A percentile compares a stretch with the other conserved stretches of the same genome.
These are phyloP conservation scores for Boletus smithii DNA, from an alignment of 1,284 basidiomycete species.

Conservation along the genomic window DNA sequence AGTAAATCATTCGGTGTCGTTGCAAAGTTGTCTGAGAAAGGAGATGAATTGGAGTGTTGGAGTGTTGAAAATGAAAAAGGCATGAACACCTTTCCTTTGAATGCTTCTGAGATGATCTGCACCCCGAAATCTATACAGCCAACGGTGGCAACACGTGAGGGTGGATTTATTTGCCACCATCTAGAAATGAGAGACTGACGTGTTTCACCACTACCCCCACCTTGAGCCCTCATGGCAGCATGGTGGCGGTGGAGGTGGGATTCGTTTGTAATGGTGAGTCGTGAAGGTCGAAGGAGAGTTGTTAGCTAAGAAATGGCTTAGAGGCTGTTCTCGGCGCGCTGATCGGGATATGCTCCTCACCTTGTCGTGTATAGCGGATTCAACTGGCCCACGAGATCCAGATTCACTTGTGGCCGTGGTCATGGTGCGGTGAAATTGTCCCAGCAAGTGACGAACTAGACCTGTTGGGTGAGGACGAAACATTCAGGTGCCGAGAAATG, in stretches of 20 bases:
- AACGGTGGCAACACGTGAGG: conserved; percentile 29
- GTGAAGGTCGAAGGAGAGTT: conserved; percentile 51
- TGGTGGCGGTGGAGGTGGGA: conserved; percentile 78
- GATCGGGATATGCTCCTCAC: conserved; percentile 35
- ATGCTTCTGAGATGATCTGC: conserved; percentile 64
- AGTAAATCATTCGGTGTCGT: conserved; percentile 74
- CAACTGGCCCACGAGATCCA: conserved; percentile 40
- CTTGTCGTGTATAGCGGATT: conserved; percentile 52
- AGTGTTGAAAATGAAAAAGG: conserved; percentile 3
- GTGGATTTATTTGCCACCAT: conserved; percentile 13
- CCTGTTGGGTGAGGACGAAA: conserved; percentile 22
- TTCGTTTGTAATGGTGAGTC: conserved; percentile 66
- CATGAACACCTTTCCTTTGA: conserved; percentile 63
- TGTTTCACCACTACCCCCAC: conserved; percentile 61
- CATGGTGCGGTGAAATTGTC: conserved; percentile 29
- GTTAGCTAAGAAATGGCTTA: conserved; percentile 46
- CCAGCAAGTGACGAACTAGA: conserved; percentile 19
- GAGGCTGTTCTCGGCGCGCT: conserved; percentile 20
- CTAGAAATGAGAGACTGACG: conserved; percentile 49
- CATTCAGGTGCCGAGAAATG: conserved; percentile 23
- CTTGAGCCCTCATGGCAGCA: conserved; percentile 65
- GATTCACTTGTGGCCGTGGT: conserved; percentile 19
- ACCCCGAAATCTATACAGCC: conserved; percentile 70
- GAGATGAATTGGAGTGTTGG: conserved; percentile 6
- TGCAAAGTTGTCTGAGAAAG: conserved; percentile 61